Evolutionary conservation across 345 rosid genomes (phyloP).

Genomic region (Euclidium syriacum): DNA sequence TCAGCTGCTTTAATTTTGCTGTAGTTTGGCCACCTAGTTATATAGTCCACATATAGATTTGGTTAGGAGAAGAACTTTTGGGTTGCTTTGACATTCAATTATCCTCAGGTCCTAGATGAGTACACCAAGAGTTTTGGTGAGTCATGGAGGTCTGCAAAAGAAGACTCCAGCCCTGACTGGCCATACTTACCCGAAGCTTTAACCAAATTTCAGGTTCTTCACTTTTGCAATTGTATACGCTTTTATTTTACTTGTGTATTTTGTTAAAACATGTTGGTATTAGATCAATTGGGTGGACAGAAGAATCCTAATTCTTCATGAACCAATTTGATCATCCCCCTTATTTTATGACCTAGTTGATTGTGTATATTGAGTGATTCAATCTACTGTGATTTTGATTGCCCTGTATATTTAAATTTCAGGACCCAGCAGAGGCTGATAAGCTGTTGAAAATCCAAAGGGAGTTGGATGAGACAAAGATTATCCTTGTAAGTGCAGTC

Average conservation of each 20-base stretch:
- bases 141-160: constrained; percentile 65
- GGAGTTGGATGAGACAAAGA: constrained; percentile 98
- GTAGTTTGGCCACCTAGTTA: background rate
- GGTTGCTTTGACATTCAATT: background rate
- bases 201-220: constrained; percentile 67
- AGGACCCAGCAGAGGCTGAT: constrained; percentile 99
- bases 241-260: background rate
- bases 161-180: constrained; percentile 68
- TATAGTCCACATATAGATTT: background rate
- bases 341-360: background rate
- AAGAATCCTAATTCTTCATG: background rate
- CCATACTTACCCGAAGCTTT: constrained; percentile 77
- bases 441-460: constrained; percentile 93
- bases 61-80: background rate
- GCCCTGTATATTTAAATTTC: constrained; percentile 15
- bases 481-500: constrained; percentile 73
- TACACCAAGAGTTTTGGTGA: constrained; percentile 89
- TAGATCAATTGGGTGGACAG: constrained; percentile 1
- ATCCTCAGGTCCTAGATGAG: constrained; percentile 76
- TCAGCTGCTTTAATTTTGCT: background rate
- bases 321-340: background rate
- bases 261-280: background rate
- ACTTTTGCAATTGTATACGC: background rate
- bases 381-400: background rate
- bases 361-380: constrained; percentile 4